A percentile compares a stretch with the other conserved stretches of the same genome.
Evolutionary conservation across 2,329 filamentous ascomycete species (phyloP).

Genomic region (Berkeleyomyces rouxiae): DNA sequence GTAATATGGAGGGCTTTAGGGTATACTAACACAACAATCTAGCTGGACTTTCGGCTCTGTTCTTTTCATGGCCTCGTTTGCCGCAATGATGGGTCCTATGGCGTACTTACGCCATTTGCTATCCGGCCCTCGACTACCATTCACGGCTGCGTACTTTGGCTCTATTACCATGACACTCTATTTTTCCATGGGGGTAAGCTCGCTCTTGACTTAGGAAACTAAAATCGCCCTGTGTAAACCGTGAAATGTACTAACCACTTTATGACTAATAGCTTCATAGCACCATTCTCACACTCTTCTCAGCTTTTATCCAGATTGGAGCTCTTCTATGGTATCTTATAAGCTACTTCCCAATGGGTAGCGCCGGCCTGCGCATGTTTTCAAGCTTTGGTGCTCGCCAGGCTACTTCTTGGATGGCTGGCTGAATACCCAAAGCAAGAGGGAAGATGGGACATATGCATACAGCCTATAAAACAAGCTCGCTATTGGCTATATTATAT

Average conservation of each 20-base stretch:
- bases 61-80: slow-evolving; percentile 83
- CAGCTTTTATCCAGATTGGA: slow-evolving; percentile 67
- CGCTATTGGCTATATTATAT: not conserved
- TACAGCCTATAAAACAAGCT: not conserved
- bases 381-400: slow-evolving; percentile 72
- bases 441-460: too few relatives aligned
- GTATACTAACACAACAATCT: slow-evolving; percentile 12
- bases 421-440: slow-evolving; percentile 27
- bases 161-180: slow-evolving; percentile 81
- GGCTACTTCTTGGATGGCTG: slow-evolving; percentile 75
- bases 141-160: slow-evolving; percentile 88
- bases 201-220: not conserved
- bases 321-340: slow-evolving; percentile 84
- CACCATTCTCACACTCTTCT: slow-evolving; percentile 70
- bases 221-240: not conserved
- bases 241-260: not conserved
- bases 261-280: slow-evolving; percentile 48
- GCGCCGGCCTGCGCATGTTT: slow-evolving; percentile 69
- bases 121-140: slow-evolving; percentile 71
- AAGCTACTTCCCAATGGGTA: slow-evolving; percentile 96
- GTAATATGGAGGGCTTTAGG: not conserved
- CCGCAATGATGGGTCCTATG: slow-evolving; percentile 81
- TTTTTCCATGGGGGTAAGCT: slow-evolving; percentile 78
- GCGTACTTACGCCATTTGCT: slow-evolving; percentile 70
- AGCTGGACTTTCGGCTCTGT: slow-evolving; percentile 92